A percentile compares a stretch with the other conserved stretches of the same genome.
Evolutionary conservation across 129 eudicot species (phyloP).

Genomic region (Chrysanthemum seticuspe): DNA sequence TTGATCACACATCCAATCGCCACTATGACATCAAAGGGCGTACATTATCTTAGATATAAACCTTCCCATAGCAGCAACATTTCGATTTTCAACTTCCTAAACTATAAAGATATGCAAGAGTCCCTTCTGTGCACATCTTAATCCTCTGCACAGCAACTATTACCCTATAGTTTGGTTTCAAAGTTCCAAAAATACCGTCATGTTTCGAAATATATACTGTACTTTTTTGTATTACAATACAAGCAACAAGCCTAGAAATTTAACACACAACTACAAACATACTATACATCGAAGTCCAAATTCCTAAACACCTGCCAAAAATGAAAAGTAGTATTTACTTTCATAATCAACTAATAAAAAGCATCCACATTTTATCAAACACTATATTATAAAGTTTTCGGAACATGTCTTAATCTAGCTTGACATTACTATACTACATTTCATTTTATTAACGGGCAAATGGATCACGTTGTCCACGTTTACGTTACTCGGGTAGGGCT

Average conservation of each 20-base stretch:
- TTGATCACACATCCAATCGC: no score
- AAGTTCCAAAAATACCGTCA: not conserved
- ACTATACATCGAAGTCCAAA: not conserved
- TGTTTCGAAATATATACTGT: no score
- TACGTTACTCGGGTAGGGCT: no score
- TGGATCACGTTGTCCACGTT: no score
- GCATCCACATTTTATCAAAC: not conserved
- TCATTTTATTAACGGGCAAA: no score
- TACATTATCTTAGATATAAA: not conserved
- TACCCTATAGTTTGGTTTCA: not conserved
- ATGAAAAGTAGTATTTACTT: not conserved
- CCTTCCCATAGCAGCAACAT: not conserved
- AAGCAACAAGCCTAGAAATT: slow-evolving; percentile 7
- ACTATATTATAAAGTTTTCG: not conserved
- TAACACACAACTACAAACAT: not conserved
- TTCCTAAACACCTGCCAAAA: not conserved
- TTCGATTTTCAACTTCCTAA: not conserved
- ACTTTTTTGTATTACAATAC: not conserved
- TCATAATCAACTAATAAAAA: not conserved
- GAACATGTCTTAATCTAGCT: no score
- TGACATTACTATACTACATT: no score
- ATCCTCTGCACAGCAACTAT: not conserved
- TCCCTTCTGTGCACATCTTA: not conserved
- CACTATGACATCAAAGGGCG: not conserved
- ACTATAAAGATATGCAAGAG: not conserved